Evolutionary conservation across 371 early-diverging fungal genomes (phyloP), one percentile per base, ranked within the genome.

Genomic region (Paramicrosporidium saccamoebae): DNA sequence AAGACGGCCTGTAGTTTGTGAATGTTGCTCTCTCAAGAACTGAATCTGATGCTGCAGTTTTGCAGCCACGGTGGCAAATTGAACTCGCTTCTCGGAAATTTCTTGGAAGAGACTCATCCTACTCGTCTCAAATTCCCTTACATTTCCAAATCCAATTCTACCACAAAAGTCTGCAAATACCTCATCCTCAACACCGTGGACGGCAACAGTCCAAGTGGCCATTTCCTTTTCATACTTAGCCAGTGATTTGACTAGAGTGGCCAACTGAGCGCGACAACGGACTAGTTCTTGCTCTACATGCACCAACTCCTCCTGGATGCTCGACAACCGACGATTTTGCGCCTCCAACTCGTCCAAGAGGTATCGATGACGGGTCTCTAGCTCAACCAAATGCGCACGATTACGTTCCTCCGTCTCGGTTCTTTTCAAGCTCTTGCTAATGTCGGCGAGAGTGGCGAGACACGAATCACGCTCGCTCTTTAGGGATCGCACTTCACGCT

Each of bases 61-160:
- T 3, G 79, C 63, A 16, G 57, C 47, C 27, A 64, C 59, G 0
- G 66, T 62, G 10, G 49, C 40, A 30, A 72, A 73, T 27, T 64
- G 58, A 21, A 72, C 33, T 17, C 64, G 51, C 16, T 48, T 52
- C 33, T 77, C 68, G 7, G 52, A 50, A 1, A 50, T 42, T 26
- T 74, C 67, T 30, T 65, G 59, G 6, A 64, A 43, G 2, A 58
- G 32, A 10, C 56, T 50, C 7, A 68, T 49, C 16, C 63, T 61
- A 10, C 54, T 41, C 16, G 55, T 55, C 41, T 88, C 71, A 35
- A 72, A 84, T 26, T 74, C 82, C 4, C 73, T 63, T 23, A 88
- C 61, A 28, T 57, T 65, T 8, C 37, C 24, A 1, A 84, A 55
- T 2, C 55, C 51, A 16, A 72, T 55, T 3, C 37, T 31, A 8